phyloP scores from a whole-genome alignment of 176 grass and related monocot genomes.

The Rhynchospora breviuscula region DNA sequence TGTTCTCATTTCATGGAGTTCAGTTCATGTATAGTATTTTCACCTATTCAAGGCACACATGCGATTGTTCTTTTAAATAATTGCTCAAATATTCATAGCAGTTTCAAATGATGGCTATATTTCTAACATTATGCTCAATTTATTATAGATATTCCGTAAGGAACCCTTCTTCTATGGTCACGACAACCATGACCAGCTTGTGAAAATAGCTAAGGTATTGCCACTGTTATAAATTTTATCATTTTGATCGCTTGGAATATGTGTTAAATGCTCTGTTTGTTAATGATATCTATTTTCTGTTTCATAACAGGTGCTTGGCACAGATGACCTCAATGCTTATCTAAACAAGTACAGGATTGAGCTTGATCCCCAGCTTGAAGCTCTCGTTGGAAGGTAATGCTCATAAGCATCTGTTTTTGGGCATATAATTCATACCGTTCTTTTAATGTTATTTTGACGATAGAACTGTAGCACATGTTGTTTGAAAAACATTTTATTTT shows the following conservation, averaged over 20 bases:
- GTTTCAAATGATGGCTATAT: not conserved
- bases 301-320: conserved; percentile 60
- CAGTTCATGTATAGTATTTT: conserved; percentile 5
- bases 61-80: not conserved
- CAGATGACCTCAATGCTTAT: conserved; percentile 68
- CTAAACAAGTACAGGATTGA: conserved; percentile 62
- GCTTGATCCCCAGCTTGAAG: conserved; percentile 75
- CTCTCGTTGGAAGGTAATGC: conserved; percentile 68
- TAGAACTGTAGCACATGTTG: not conserved
- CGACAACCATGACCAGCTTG: conserved; percentile 76
- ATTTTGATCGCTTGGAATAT: conserved; percentile 10
- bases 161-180: conserved; percentile 84
- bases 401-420: not conserved
- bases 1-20: not conserved
- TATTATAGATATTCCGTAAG: conserved; percentile 65
- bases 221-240: not conserved
- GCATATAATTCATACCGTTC: not conserved
- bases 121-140: conserved; percentile 12
- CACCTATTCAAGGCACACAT: not conserved
- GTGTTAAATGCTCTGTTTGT: not conserved
- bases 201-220: conserved; percentile 72
- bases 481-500: not conserved
- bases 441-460: not conserved
- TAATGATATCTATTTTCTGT: not conserved
- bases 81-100: not conserved